Base-by-base conservation (phyloP, 2,329 filamentous ascomycete species). In the Tympanopsis confertula region DNA sequence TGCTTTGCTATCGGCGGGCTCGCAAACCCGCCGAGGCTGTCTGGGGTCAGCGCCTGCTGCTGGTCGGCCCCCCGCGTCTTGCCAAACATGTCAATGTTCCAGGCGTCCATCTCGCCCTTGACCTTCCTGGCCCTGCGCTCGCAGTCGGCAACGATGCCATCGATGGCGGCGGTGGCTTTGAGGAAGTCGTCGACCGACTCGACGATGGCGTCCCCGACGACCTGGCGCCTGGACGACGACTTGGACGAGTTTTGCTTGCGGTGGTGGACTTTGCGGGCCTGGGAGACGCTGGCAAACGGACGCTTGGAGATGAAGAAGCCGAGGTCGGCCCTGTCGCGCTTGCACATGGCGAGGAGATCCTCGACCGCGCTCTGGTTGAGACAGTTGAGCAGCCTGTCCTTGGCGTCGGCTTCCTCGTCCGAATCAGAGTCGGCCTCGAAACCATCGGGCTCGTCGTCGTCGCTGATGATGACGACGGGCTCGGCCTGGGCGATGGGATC, bases 331-430 rank as follows among this genome's bases (percentile, higher is more conserved):
- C 82, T 71, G 24, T 82, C 79, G 42, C 83, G 77, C 20, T 78
- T 79, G 1, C 86, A 86, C 42, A 95, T 79, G 47, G 94, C 88
- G 2, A 82, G 75, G 30, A 98, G 71, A 40, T 89, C 85, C 24
- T 80, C 72, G 7, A 75, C 63, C 4, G 77, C 75, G 54, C 85
- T 91, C 0, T 69, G 76, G 51, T 96, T 96, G 57, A 98, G 78
- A 50, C 87, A 93, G 5, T 78, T 70, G 19, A 96, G 64, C 5
- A 95, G 73, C 39, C 69, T 69, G 13, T 29, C 14, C 13, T 40
- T 24, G 5, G 29, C 38, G 15, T 42, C 35, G 7, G 45, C 39
- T 2, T 44, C 42, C n/a, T 42, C 43, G 18, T 44, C 38, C 13
- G 37, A 17, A 14, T 38, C 42, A 5, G 29, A 36, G n/a, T 38